Base-by-base conservation (phyloP, 176 grass and related monocot genomes). In the Saccharum officinarum region DNA sequence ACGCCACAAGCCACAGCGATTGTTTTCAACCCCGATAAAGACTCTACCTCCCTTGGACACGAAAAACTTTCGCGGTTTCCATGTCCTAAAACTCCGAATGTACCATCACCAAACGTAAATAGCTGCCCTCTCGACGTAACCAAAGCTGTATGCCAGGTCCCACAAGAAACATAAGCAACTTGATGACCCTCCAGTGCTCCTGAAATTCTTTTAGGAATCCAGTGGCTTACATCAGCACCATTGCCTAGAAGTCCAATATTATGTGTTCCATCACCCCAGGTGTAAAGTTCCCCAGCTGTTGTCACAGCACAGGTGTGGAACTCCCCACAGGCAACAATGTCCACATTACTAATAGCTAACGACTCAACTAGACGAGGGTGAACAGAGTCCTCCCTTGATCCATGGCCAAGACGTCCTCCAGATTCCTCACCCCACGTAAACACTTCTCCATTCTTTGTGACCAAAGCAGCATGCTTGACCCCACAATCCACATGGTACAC, bases 351-450 rank as follows among this genome's bases (percentile, higher is more conserved):
- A 70, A 84, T 69, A 40, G 82, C 77, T 81, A 99, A 86, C 4
- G 84, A 94, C 75, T 91, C 94, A 20, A 99, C 84, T 22, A 96
- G 61, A 67, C 44, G 82, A 36, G 97, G 97, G 44, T 84, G 90
- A 70, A 75, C 71, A 79, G 57, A 75, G 78, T 99, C 93, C 36
- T 86, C 87, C 67, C 69, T 86, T 79, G 86, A 87, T 73, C 97
- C 93, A 98, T 95, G 91, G 40, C 97, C 97, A 86, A 98, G 91
- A 46, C 93, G 80, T 8, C 96, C 96, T 39, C 92, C 92, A 78
- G 86, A 98, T 86, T 98, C 93, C 28, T 99, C 97, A 50, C 97
- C 97, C 97, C 97, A 99, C 31, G 97, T 92, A 82, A 99, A 99
- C 30, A 99, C 82, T 84, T 99, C 97, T 23, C 97, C 91, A 34